Percentiles rank a stretch among this genome's conserved stretches.
phyloP scores from a whole-genome alignment of 1,284 basidiomycete genomes.

The Entoloma clypeatum region DNA sequence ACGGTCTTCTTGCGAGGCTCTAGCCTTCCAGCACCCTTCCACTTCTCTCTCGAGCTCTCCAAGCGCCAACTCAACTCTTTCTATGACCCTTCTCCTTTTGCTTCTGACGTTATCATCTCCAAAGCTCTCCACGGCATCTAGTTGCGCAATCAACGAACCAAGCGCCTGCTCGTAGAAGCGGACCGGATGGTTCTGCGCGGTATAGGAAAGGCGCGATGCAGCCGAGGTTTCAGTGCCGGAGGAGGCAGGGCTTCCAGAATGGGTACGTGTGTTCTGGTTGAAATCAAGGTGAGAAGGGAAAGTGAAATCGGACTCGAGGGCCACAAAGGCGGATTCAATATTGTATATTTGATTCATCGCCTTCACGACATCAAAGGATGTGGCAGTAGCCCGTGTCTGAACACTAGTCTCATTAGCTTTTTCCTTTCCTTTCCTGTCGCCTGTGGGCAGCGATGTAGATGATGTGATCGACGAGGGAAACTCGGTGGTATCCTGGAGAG shows the following conservation, averaged over 20 bases:
- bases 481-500: slow-evolving; percentile 20
- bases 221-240: slow-evolving; percentile 21
- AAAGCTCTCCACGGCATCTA: slow-evolving; percentile 54
- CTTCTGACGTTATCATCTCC: slow-evolving; percentile 50
- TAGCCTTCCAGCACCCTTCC: slow-evolving; percentile 21
- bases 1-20: slow-evolving; percentile 20
- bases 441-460: slow-evolving; percentile 7
- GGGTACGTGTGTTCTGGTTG: slow-evolving; percentile 21
- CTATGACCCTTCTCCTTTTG: slow-evolving; percentile 50
- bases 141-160: slow-evolving; percentile 44
- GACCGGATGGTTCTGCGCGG: slow-evolving; percentile 51
- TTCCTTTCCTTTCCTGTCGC: slow-evolving; percentile 31
- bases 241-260: slow-evolving; percentile 11
- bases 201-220: slow-evolving; percentile 41
- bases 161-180: slow-evolving; percentile 57
- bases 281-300: slow-evolving; percentile 44
- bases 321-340: slow-evolving; percentile 35
- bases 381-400: slow-evolving; percentile 14
- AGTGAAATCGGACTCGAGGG: slow-evolving; percentile 36
- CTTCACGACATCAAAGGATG: slow-evolving; percentile 28
- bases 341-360: slow-evolving; percentile 33
- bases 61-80: slow-evolving; percentile 48
- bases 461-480: slow-evolving; percentile 6
- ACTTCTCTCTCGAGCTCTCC: slow-evolving; percentile 37
- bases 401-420: slow-evolving; percentile 21